Conservation (phyloP, 345 rosid species). For the Moricandia moricandioides region DNA sequence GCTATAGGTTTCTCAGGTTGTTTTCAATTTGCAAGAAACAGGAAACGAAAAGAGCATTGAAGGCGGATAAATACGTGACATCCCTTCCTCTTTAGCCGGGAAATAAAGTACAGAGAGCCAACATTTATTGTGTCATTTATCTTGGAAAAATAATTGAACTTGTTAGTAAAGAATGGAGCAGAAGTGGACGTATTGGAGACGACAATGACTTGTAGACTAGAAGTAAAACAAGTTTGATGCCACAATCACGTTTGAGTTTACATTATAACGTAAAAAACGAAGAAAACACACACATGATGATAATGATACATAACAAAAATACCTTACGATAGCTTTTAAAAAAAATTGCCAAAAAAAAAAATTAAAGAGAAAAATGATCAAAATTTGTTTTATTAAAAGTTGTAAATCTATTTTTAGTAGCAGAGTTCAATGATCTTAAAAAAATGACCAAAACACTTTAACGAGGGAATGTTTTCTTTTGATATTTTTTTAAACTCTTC, state of each 20-base stretch:
- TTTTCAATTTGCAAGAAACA: conserved; percentile 18
- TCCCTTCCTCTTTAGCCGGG: conserved; percentile 25
- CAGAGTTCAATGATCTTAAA: no score
- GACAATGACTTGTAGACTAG: conserved; percentile 38
- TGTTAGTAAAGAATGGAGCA: conserved; percentile 8
- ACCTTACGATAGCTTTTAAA: no score
- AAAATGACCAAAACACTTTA: no score
- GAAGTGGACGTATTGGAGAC: conserved; percentile 39
- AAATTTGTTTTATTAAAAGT: no score
- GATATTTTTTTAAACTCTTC: no score
- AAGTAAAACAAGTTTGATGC: conserved; percentile 23
- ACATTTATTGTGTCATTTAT: conserved; percentile 27
- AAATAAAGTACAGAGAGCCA: conserved; percentile 20
- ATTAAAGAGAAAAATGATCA: no score
- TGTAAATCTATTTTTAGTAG: no score
- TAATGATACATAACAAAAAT: no score
- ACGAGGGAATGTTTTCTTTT: no score
- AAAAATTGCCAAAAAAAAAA: no score
- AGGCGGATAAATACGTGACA: conserved; percentile 44
- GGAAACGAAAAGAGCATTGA: conserved; percentile 50
- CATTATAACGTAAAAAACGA: no score
- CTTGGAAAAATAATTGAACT: neutral
- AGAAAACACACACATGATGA: no score
- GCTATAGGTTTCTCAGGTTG: conserved; percentile 18
- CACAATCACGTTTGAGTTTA: neutral